Evolutionary conservation across 1,284 basidiomycete genomes (phyloP).

Genomic region (Cryptococcus wingfieldii): DNA sequence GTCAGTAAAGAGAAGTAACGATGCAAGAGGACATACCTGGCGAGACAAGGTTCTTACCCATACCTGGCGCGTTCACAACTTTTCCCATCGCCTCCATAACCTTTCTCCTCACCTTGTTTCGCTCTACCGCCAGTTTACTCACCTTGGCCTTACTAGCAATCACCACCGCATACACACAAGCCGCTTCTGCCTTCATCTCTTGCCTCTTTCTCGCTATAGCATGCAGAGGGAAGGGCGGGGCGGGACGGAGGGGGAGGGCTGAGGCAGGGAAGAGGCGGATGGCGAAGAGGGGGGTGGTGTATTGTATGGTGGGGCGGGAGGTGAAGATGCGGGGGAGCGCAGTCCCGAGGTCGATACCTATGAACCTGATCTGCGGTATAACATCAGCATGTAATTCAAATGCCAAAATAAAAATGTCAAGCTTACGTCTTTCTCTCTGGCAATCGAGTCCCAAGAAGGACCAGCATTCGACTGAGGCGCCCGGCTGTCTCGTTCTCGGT

Average conservation of each 20-base stretch:
- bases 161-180: constrained; percentile 8
- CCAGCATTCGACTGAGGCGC: too few relatives aligned
- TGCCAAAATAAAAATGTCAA: too few relatives aligned
- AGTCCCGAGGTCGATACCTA: constrained; percentile 11
- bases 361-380: constrained; percentile 4
- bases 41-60: background rate
- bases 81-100: constrained; percentile 13
- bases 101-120: constrained; percentile 11
- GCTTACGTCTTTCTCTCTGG: too few relatives aligned
- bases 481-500: too few relatives aligned
- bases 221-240: constrained; percentile 10
- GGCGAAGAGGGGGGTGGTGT: constrained; percentile 6
- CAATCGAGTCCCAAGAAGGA: too few relatives aligned
- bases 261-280: constrained; percentile 6
- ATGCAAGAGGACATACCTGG: background rate
- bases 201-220: background rate
- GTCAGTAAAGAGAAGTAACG: background rate
- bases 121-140: constrained; percentile 21
- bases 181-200: background rate
- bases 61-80: constrained; percentile 9
- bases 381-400: too few relatives aligned
- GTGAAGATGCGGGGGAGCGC: constrained; percentile 8
- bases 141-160: constrained; percentile 11
- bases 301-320: constrained; percentile 2
- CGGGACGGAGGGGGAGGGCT: constrained; percentile 6